Conservation (phyloP, 2,329 filamentous ascomycete species). For the Pseudocercospora vitis region DNA sequence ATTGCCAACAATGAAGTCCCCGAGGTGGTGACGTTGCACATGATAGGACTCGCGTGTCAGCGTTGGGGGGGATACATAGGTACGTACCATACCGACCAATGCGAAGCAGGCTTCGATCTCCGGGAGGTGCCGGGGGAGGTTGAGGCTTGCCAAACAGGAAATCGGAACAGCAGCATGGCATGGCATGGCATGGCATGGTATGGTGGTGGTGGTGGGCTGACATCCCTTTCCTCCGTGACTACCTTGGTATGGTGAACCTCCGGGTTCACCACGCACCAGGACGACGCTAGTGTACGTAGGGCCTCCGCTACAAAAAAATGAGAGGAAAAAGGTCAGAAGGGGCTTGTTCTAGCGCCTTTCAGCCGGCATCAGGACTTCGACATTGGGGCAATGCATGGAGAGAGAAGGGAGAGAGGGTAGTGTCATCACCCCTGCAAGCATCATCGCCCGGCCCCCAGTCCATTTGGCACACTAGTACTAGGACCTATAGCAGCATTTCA, state of each 20-base stretch:
- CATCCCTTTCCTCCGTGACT: neutral
- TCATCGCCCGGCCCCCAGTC: too few relatives aligned
- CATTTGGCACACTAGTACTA: neutral
- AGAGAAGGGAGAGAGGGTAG: neutral
- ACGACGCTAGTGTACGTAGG: too few relatives aligned
- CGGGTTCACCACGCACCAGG: too few relatives aligned
- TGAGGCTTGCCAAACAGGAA: too few relatives aligned
- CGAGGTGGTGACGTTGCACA: conserved; percentile 4
- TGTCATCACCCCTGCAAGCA: too few relatives aligned
- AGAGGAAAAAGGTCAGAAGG: neutral
- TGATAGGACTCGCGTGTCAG: neutral
- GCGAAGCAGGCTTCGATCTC: neutral
- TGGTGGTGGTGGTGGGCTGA: neutral
- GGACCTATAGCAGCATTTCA: neutral
- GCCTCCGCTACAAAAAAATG: too few relatives aligned
- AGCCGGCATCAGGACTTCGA: neutral
- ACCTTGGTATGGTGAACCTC: too few relatives aligned
- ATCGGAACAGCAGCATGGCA: too few relatives aligned
- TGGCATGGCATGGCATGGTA: neutral
- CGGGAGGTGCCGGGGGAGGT: neutral
- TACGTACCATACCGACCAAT: neutral
- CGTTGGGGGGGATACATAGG: too few relatives aligned
- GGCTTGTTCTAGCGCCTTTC: neutral
- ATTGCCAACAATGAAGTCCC: too few relatives aligned
- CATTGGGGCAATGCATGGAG: neutral